phyloP scores from a whole-genome alignment of 2,329 filamentous ascomycete species.

The Monosporascus ibericus region DNA sequence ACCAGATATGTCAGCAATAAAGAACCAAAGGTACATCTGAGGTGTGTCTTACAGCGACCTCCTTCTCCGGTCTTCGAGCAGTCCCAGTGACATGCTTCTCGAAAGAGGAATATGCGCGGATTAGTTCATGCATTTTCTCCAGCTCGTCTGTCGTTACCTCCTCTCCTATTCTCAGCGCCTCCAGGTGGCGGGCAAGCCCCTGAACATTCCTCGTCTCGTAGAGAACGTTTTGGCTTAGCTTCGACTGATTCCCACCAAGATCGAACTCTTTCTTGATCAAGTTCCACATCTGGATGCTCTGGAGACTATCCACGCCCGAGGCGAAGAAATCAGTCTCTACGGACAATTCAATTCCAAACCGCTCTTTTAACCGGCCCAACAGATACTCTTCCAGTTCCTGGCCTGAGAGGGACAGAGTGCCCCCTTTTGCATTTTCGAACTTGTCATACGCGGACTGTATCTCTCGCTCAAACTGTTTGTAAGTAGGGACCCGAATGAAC shows the following conservation, averaged over 20 bases:
- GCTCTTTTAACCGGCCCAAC: conserved; percentile 6
- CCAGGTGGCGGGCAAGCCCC: conserved; percentile 13
- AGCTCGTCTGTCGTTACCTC: conserved; percentile 17
- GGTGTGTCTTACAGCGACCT: conserved; percentile 11
- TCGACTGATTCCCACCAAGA: conserved; percentile 9
- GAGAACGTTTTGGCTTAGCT: conserved; percentile 20
- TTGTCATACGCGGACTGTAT: conserved; percentile 39
- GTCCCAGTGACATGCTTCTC: conserved; percentile 14
- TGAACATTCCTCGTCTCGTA: conserved; percentile 24
- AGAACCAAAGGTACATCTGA: not conserved
- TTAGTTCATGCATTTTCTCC: conserved; percentile 25
- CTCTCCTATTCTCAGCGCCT: conserved; percentile 10
- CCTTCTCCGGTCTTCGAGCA: conserved; percentile 11
- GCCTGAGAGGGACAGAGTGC: conserved; percentile 1
- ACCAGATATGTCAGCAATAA: not conserved
- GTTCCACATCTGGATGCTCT: conserved; percentile 18
- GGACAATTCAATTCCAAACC: conserved; percentile 7
- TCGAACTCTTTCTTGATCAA: conserved; percentile 19
- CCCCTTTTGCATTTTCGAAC: conserved; percentile 11
- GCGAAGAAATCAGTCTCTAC: conserved; percentile 23
- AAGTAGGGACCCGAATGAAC: conserved; percentile 45
- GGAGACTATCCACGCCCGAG: conserved; percentile 21
- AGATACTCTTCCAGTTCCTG: conserved; percentile 8
- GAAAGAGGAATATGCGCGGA: conserved; percentile 33
- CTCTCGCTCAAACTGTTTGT: conserved; percentile 38